Evolutionary conservation across 257 asterid species (phyloP), one percentile per base, ranked within the genome.

Genomic region (Osmanthus fragrans): DNA sequence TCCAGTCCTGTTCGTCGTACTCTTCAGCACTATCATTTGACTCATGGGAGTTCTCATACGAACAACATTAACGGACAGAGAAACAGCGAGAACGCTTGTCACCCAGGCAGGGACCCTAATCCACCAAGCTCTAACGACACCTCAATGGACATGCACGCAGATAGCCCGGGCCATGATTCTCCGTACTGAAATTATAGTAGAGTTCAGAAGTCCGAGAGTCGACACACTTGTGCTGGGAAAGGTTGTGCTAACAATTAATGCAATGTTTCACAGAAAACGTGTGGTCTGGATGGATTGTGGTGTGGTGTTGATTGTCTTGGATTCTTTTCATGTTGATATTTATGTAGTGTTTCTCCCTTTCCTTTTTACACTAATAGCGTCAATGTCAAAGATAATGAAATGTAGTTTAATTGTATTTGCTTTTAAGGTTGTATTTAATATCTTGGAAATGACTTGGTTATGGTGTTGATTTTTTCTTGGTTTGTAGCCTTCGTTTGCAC

Each of bases 61-160:
- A 87, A 85, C 37, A 86, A 73, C 80, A 72, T 79, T 32, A 76
- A 25, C 18, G 69, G 69, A 63, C 69, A 73, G 1, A 79, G 86
- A 54, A 82, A 85, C 83, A 84, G 25, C 29, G 90, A 89, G 16
- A 86, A 71, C 66, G 72, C 74, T 69, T 19, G 66, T 42, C 80
- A 79, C 56, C 87, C 75, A 63, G 77, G 37, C 81, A 77, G 90
- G 78, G 92, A 88, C 37, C 56, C 80, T 30, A 84, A 84, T 77
- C 85, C 84, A 21, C 91, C 81, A 19, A 82, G 86, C 79, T 89
- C 88, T 16, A 89, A 86, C 5, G 92, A 89, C 72, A 79, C 89
- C 40, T 86, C 89, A 30, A 89, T 89, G 94, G 94, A 89, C 76
- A 89, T 89, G 89, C 94, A 89, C 39, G 81, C 90, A 2, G 92